Evolutionary conservation across 345 rosid genomes (phyloP).

Genomic region (Luvunga scandens): DNA sequence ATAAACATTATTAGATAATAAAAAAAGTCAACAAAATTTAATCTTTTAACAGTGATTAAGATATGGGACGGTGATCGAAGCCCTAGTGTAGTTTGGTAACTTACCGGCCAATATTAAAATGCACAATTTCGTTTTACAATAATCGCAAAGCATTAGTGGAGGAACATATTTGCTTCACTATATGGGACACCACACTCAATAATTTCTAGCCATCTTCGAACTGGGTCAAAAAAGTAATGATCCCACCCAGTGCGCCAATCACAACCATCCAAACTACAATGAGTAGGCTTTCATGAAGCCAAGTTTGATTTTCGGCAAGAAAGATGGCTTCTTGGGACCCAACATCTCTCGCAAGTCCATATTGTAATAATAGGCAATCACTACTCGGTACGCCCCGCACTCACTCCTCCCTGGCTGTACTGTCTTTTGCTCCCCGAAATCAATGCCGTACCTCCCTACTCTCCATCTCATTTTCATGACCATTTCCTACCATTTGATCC

Average conservation of each 20-base stretch:
- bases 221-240: slow-evolving; percentile 32
- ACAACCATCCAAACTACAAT: slow-evolving; percentile 32
- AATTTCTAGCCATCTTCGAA: background rate
- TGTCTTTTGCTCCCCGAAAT: background rate
- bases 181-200: background rate
- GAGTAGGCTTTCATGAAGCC: slow-evolving; percentile 14
- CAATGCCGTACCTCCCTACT: slow-evolving; percentile 5
- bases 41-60: too few relatives aligned
- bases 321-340: slow-evolving; percentile 26
- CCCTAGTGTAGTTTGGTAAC: too few relatives aligned
- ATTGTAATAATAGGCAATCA: slow-evolving; percentile 26
- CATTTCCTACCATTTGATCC: slow-evolving; percentile 8
- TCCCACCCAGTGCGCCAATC: slow-evolving; percentile 17
- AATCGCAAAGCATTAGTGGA: background rate
- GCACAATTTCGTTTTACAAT: background rate
- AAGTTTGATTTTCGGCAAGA: slow-evolving; percentile 14
- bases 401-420: background rate
- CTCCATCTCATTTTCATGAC: slow-evolving; percentile 19
- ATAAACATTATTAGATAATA: too few relatives aligned
- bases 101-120: too few relatives aligned
- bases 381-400: background rate
- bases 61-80: too few relatives aligned
- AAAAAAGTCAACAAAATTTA: too few relatives aligned
- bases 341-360: slow-evolving; percentile 16
- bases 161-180: background rate